Base-by-base conservation (phyloP, 345 rosid species). In the Brassica juncea region DNA sequence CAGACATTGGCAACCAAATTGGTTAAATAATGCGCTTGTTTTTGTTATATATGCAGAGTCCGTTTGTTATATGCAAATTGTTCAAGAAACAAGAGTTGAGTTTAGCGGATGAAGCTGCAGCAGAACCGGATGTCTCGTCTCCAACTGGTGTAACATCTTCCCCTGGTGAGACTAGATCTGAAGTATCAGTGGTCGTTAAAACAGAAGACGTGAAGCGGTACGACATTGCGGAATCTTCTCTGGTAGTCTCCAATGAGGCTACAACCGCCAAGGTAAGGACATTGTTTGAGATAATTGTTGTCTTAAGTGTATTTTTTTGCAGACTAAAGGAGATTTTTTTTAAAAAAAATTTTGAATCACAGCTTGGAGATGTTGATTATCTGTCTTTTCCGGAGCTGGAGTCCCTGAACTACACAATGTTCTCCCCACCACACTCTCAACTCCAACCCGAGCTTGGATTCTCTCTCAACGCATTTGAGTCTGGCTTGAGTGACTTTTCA, bases 41-140 rank as follows among this genome's bases (percentile, higher is more conserved):
- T 49, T 44, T 77, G 72, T 49, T 39, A 60, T 39, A 57, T 27
- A 14, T 84, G 84, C 85, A 92, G 97, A 82, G 72, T 82, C 84
- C 90, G 0, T 92, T 79, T 83, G 97, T 90, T 1, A 86, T 92
- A 57, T 86, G 86, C 54, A 90, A 89, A 28, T 68, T 92, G 80
- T 89, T 92, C 74, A 90, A 89, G 86, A 92, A 92, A 77, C 83
- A 88, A 75, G 93, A 88, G 28, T 79, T 71, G 47, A 74, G 39
- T 16, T 44, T 76, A 67, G 60, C 16, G 52, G 87, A 82, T 60
- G 93, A 86, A 58, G 80, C 85, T 52, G 80, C 65, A 11, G 32
- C 75, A 76, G 88, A 85, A 27, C 78, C 77, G 4, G 49, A 44
- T 74, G 71, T 63, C 10, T 83, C 74, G n/a, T 82, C 88, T 71